Percentiles rank a stretch among this genome's conserved stretches.
Evolutionary conservation across 2,329 filamentous ascomycete species (phyloP).

Genomic region (Cyclaneusma minus): DNA sequence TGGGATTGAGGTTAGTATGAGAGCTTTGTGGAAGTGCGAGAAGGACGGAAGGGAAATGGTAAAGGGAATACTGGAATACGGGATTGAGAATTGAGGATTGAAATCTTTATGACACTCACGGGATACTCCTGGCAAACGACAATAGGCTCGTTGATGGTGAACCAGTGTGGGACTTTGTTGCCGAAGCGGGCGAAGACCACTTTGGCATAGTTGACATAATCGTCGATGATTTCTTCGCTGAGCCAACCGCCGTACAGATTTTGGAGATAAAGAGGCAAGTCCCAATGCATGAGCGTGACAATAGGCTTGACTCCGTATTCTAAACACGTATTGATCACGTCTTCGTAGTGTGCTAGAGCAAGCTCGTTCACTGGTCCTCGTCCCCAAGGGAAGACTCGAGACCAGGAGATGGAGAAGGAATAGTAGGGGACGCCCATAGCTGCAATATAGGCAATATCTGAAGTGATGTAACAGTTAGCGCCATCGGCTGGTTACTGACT

Average conservation of each 20-base stretch:
- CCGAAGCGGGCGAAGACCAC: constrained; percentile 34
- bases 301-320: constrained; percentile 32
- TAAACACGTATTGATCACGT: constrained; percentile 32
- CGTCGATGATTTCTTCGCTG: constrained; percentile 30
- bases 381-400: constrained; percentile 34
- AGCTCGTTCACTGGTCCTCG: constrained; percentile 33
- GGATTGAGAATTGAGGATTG: too few species aligned
- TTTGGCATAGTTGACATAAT: constrained; percentile 36
- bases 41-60: too few species aligned
- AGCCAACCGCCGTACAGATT: constrained; percentile 27
- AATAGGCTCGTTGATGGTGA: constrained; percentile 37
- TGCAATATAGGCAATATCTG: constrained; percentile 34
- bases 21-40: constrained; percentile 14
- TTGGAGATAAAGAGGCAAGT: constrained; percentile 19
- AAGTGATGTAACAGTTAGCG: neutral
- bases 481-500: constrained; percentile 6
- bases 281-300: constrained; percentile 30
- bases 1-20: constrained; percentile 17
- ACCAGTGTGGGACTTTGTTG: constrained; percentile 34
- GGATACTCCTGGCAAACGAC: constrained; percentile 14
- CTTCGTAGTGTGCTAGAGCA: constrained; percentile 35
- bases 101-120: too few species aligned
- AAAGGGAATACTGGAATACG: too few species aligned
- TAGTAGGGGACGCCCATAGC: constrained; percentile 34
- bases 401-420: constrained; percentile 36